A percentile compares a stretch with the other conserved stretches of the same genome.
Conservation (phyloP, 768 basidiomycete genomes). For the Serendipita sp. region DNA sequence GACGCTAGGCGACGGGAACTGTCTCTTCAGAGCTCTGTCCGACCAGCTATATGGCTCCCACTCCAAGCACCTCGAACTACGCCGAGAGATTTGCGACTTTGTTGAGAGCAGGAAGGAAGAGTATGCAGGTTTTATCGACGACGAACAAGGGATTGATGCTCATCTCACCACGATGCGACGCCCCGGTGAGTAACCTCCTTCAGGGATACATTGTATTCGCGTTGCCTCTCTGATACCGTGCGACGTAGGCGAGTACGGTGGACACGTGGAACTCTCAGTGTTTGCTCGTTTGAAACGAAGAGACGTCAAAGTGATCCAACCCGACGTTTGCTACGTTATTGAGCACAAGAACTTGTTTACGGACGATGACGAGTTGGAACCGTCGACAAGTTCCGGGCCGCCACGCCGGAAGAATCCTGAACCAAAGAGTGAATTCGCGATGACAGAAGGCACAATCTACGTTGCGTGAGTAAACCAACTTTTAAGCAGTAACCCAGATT, state of each 20-base stretch:
- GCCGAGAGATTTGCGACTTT: slow-evolving; percentile 70
- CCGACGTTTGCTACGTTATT: slow-evolving; percentile 80
- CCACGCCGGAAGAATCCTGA: neutral
- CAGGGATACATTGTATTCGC: slow-evolving; percentile 8
- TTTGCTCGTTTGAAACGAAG: slow-evolving; percentile 67
- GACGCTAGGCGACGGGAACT: slow-evolving; percentile 83
- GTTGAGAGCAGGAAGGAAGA: slow-evolving; percentile 49
- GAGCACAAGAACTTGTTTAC: slow-evolving; percentile 22
- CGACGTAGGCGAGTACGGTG: slow-evolving; percentile 64
- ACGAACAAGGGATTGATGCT: slow-evolving; percentile 56
- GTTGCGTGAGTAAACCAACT: slow-evolving; percentile 50
- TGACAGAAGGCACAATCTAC: slow-evolving; percentile 39
- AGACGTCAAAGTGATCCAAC: slow-evolving; percentile 85
- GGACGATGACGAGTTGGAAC: slow-evolving; percentile 3
- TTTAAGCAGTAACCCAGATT: neutral
- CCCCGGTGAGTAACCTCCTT: slow-evolving; percentile 34
- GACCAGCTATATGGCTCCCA: slow-evolving; percentile 76
- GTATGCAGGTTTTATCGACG: slow-evolving; percentile 80
- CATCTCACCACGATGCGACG: slow-evolving; percentile 68
- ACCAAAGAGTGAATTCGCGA: slow-evolving; percentile 5
- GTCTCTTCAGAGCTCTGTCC: slow-evolving; percentile 78
- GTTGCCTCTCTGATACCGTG: slow-evolving; percentile 8
- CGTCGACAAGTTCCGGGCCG: neutral
- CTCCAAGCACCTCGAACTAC: slow-evolving; percentile 47
- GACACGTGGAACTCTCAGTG: slow-evolving; percentile 84